Conservation (phyloP, 2,329 filamentous ascomycete species). For the Ceratocystis papillata region DNA sequence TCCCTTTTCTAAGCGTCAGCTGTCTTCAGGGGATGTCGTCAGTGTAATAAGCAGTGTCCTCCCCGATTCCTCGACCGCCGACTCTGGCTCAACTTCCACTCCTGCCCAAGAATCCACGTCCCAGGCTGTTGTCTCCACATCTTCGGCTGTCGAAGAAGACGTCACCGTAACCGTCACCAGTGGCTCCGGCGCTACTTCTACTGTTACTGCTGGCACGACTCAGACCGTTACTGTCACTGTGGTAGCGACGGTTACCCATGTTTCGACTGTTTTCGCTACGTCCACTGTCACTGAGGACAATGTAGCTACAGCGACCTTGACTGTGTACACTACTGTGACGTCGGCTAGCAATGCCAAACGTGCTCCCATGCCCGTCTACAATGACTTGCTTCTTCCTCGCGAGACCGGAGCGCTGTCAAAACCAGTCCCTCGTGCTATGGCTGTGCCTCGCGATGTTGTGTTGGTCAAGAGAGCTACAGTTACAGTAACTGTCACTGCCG, state of each 20-base stretch:
- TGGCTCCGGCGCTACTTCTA: constrained; percentile 17
- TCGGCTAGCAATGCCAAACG: constrained; percentile 31
- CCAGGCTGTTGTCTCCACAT: constrained; percentile 8
- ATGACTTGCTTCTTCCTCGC: constrained; percentile 24
- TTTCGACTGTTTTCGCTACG: constrained; percentile 33
- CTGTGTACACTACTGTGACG: constrained; percentile 32
- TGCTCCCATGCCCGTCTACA: constrained; percentile 26
- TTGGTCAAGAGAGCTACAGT: constrained; percentile 26
- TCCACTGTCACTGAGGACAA: constrained; percentile 33
- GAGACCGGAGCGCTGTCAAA: constrained; percentile 27
- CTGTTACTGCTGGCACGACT: constrained; percentile 27
- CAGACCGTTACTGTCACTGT: constrained; percentile 30
- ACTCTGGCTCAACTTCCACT: constrained; percentile 7
- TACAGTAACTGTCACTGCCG: constrained; percentile 31
- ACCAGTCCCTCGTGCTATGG: background rate
- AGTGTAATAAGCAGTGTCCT: background rate
- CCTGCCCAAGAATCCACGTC: constrained; percentile 2
- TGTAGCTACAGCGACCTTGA: constrained; percentile 32
- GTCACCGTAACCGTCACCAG: constrained; percentile 25
- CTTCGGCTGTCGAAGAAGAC: constrained; percentile 11
- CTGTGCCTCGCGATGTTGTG: constrained; percentile 10
- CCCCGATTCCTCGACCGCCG: background rate
- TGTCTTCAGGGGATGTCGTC: background rate
- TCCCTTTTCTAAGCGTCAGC: constrained; percentile 19
- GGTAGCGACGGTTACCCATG: constrained; percentile 29